Conservation (phyloP, 2,329 filamentous ascomycete genomes). For the Colletotrichum limetticola region DNA sequence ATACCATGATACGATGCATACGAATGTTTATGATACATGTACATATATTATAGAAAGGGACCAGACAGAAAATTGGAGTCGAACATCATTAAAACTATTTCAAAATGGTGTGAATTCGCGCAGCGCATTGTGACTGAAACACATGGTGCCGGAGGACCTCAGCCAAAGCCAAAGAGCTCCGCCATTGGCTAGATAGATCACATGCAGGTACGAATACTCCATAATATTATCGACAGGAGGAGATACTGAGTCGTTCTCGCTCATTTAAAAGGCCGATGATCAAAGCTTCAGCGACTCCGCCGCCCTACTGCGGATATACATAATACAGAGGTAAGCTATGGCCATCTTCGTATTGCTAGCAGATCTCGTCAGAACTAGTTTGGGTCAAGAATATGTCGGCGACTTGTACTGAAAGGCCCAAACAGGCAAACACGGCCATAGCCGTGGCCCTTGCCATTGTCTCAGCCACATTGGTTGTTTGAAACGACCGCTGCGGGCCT, state of each 20-base stretch:
- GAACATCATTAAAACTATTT: not conserved
- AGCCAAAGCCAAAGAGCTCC: not conserved
- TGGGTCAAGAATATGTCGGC: not conserved
- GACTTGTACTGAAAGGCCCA: not conserved
- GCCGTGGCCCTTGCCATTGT: not conserved
- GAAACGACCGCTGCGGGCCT: not conserved
- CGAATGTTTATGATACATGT: conserved; percentile 32
- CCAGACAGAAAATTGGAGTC: not conserved
- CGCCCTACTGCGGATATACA: not conserved
- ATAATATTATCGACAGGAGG: not conserved
- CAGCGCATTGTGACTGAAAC: not conserved
- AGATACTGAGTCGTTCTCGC: not conserved
- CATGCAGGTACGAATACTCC: not conserved
- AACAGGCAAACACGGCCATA: not conserved
- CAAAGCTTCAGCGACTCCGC: not conserved
- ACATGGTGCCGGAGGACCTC: not conserved
- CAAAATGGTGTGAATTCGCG: not conserved
- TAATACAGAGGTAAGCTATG: not conserved
- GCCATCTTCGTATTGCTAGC: not conserved
- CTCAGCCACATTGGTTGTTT: not conserved
- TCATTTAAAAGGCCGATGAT: not conserved
- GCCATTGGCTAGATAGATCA: not conserved
- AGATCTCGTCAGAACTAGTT: not conserved
- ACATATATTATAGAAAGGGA: conserved; percentile 22
- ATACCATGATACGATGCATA: conserved; percentile 25